Base-by-base conservation (phyloP, 495 filamentous ascomycete species). In the Clavariopsis aquatica region DNA sequence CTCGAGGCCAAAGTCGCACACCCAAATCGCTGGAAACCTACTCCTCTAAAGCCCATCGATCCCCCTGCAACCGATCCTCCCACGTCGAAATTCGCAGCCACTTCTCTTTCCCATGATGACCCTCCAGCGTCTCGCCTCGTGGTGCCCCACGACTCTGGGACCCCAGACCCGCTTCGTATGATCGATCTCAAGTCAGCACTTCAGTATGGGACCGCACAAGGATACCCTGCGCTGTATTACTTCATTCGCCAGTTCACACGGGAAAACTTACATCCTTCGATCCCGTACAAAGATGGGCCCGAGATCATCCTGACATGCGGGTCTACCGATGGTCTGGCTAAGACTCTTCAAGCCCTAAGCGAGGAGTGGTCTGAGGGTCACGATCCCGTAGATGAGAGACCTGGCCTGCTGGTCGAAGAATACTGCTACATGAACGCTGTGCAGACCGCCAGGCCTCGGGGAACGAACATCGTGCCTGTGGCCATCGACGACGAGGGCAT, bases 171-270 rank as follows among this genome's bases (percentile, higher is more conserved):
- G 0, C 66, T 82, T 45, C 81, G 80, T 62, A 87, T 85, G 75
- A 91, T 96, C 70, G 93, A 97, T 75, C 76, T 96, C 20, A 79
- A 82, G 55, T 88, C 88, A 0, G 90, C 91, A 9, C 79, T 98
- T 8, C 93, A 98, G 75, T 98, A 98, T 78, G 89, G 90, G 61
- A 83, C 82, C 2, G 84, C 88, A 0, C 78, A 87, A 52, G 93
- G 93, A 26, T 89, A 95, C 63, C 87, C 85, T 0, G 84, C 91
- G 0, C 78, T 98, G 15, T 82, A 83, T 49, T 80, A 81, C 41
- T 96, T 92, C 75, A 73, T 96, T 54, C 85, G 87, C 45, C 81
- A 91, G 69, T 93, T 96, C 75, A 81, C 87, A 2, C 83, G 85
- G 41, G 81, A 92, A 20, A 81, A 90, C 69, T 80, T 96, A 34